Percentiles rank a stretch among this genome's conserved stretches.
phyloP scores from a whole-genome alignment of 2,329 filamentous ascomycete species.

The Paecilomyces formosus region DNA sequence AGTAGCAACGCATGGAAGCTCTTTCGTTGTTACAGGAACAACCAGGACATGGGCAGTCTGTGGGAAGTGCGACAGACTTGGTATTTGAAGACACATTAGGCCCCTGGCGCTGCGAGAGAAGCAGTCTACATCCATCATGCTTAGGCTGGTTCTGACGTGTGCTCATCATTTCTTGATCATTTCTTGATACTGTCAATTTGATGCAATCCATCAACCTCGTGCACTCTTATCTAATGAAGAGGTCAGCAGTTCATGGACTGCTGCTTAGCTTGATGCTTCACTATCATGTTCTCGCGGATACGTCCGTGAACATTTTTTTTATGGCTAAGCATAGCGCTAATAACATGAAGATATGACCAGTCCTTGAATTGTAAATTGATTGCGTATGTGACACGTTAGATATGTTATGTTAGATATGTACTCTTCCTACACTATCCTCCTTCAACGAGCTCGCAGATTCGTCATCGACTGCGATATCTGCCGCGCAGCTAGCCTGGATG shows the following conservation, averaged over 20 bases:
- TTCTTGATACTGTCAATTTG: not conserved
- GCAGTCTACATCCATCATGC: no score
- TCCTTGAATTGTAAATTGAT: not conserved
- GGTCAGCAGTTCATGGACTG: not conserved
- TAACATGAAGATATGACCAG: not conserved
- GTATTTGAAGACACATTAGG: slow-evolving; percentile 22
- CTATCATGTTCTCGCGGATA: not conserved
- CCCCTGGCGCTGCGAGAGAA: no score
- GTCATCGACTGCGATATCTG: slow-evolving; percentile 49
- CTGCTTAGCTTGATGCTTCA: not conserved
- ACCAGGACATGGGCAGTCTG: slow-evolving; percentile 40
- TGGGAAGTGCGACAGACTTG: slow-evolving; percentile 37
- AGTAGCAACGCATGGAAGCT: slow-evolving; percentile 37
- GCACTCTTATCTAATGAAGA: not conserved
- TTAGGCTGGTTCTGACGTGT: not conserved
- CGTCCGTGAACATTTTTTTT: not conserved
- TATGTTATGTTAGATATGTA: slow-evolving; percentile 2
- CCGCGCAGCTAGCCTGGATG: slow-evolving; percentile 77
- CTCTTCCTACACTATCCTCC: slow-evolving; percentile 12
- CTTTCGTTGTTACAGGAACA: slow-evolving; percentile 35
- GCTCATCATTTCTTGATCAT: not conserved
- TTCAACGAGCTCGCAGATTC: slow-evolving; percentile 14
- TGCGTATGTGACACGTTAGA: slow-evolving; percentile 1
- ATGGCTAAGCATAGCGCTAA: not conserved
- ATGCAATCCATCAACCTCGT: not conserved